phyloP scores from a whole-genome alignment of 2,329 filamentous ascomycete genomes.

The Ophiosphaerella korrae region DNA sequence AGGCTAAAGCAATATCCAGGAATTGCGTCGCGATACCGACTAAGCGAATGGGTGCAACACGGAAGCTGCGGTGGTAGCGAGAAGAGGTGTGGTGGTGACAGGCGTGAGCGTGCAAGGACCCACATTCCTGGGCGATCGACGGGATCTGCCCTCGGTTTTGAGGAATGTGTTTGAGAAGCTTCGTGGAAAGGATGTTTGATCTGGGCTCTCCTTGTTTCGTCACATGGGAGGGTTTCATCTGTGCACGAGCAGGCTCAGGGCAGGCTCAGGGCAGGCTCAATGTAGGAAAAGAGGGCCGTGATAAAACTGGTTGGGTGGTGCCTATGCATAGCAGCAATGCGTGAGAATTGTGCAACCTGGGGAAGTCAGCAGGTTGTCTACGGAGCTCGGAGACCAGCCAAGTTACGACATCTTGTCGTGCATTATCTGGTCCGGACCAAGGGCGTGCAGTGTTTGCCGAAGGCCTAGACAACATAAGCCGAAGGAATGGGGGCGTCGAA shows the following conservation, averaged over 20 bases:
- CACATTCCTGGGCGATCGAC: neutral
- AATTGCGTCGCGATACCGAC: too few relatives aligned
- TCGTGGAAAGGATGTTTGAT: neutral
- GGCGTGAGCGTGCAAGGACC: neutral
- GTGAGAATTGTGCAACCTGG: neutral
- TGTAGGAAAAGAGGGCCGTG: neutral
- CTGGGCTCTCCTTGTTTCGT: neutral
- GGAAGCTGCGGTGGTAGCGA: too few relatives aligned
- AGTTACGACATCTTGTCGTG: neutral
- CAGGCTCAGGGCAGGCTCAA: too few relatives aligned
- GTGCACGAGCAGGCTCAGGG: too few relatives aligned
- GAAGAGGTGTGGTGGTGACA: neutral
- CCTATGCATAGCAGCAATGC: neutral
- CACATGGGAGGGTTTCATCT: neutral
- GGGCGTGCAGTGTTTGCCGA: slow-evolving; percentile 1
- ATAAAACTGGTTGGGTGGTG: neutral
- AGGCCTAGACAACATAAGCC: neutral
- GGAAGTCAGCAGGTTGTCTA: neutral
- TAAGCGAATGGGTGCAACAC: too few relatives aligned
- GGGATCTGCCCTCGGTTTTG: neutral
- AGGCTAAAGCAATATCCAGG: too few relatives aligned
- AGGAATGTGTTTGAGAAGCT: neutral
- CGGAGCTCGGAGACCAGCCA: neutral
- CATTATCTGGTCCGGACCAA: slow-evolving; percentile 1
- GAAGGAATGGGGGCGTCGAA: slow-evolving; percentile 1